A percentile compares a stretch with the other conserved stretches of the same genome.
Conservation (phyloP, 2,329 filamentous ascomycete species). For the Cordyceps militaris region DNA sequence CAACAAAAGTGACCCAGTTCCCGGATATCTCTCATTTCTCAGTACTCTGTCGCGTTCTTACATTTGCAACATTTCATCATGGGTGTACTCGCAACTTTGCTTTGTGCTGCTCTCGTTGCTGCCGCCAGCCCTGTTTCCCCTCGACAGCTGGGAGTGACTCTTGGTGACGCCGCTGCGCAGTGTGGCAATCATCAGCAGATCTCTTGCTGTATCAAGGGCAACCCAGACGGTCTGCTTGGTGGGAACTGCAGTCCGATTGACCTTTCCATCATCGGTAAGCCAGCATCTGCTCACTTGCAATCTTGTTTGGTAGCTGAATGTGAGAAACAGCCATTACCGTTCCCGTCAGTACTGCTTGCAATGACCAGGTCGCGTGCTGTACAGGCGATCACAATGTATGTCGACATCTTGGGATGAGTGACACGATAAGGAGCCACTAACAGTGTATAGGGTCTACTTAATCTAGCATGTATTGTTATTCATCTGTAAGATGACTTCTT, state of each 20-base stretch:
- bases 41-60: too few species aligned
- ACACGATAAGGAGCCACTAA: too few species aligned
- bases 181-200: neutral
- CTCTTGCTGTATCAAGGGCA: neutral
- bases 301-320: neutral
- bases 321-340: neutral
- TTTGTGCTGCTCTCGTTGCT: too few species aligned
- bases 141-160: too few species aligned
- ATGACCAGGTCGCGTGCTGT: neutral
- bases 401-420: neutral
- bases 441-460: too few species aligned
- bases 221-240: neutral
- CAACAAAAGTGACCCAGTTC: too few species aligned
- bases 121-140: too few species aligned
- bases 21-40: too few species aligned
- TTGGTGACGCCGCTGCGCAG: neutral
- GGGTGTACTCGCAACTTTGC: too few species aligned
- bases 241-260: neutral
- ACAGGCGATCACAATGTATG: neutral
- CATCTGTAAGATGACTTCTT: too few species aligned
- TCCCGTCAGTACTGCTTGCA: neutral
- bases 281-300: neutral
- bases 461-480: too few species aligned
- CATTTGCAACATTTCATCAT: too few species aligned
- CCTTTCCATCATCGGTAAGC: neutral